Evolutionary conservation across 768 basidiomycete genomes (phyloP).

Genomic region (Boletus vermiculosoides): DNA sequence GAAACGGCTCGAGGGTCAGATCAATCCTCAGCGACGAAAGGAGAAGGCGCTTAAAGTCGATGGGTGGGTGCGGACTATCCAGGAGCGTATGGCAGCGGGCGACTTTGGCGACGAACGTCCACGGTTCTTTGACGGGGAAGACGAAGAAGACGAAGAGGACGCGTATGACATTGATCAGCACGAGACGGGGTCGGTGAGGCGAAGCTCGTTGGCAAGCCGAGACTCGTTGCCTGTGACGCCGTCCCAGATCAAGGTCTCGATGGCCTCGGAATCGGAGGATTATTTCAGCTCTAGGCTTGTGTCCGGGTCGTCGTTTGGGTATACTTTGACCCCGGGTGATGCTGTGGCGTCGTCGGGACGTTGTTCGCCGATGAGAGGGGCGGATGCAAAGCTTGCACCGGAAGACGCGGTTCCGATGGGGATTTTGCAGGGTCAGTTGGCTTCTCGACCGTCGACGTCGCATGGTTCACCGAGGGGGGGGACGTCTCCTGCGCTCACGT

Average conservation of each 20-base stretch:
- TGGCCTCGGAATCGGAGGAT: conserved; percentile 22
- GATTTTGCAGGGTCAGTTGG: conserved; percentile 59
- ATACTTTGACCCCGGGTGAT: conserved; percentile 18
- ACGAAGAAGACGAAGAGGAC: conserved; percentile 37
- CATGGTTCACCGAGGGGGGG: conserved; percentile 27
- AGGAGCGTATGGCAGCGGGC: conserved; percentile 60
- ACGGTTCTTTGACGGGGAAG: conserved; percentile 51
- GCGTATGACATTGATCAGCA: conserved; percentile 32
- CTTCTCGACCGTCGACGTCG: conserved; percentile 37
- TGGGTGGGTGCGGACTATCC: conserved; percentile 75
- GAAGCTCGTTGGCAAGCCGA: conserved; percentile 1
- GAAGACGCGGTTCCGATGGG: conserved; percentile 69
- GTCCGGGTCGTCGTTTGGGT: conserved; percentile 16
- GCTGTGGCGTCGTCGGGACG: not conserved
- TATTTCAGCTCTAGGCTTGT: conserved; percentile 20
- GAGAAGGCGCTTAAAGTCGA: conserved; percentile 78
- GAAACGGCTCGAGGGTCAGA: conserved; percentile 78
- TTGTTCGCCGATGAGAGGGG: conserved; percentile 33
- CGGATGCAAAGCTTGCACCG: conserved; percentile 47
- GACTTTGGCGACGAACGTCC: conserved; percentile 64
- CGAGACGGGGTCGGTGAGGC: conserved; percentile 29
- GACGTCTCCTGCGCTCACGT: conserved; percentile 19
- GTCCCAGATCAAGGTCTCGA: conserved; percentile 23
- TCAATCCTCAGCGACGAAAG: conserved; percentile 67
- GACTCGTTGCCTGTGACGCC: conserved; percentile 18